A percentile compares a stretch with the other conserved stretches of the same genome.
These are phyloP conservation scores for Psilocybe sp. DNA, from an alignment of 768 basidiomycete species.

Conservation along the genomic window DNA sequence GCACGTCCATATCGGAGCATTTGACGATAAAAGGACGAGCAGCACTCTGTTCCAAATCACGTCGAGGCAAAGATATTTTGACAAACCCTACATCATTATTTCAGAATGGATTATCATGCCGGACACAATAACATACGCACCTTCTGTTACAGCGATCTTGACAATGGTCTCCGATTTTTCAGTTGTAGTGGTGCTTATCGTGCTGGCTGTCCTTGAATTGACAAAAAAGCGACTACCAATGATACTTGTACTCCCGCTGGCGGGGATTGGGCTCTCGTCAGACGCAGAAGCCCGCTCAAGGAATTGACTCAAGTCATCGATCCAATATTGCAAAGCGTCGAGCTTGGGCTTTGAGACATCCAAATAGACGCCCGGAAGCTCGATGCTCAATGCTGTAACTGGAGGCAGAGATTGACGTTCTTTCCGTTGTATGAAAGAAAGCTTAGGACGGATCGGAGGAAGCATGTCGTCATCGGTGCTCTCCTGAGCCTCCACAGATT, in stretches of 20 bases:
- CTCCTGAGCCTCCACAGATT: slow-evolving; percentile 7
- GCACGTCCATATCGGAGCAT: slow-evolving; percentile 59
- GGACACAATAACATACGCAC: slow-evolving; percentile 28
- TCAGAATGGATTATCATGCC: not conserved
- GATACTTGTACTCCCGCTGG: slow-evolving; percentile 56
- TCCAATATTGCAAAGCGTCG: slow-evolving; percentile 83
- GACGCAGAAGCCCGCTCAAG: slow-evolving; percentile 43
- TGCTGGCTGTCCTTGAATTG: slow-evolving; percentile 46
- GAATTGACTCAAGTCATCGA: slow-evolving; percentile 81
- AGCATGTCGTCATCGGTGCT: not conserved
- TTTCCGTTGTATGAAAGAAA: no score
- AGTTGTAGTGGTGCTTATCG: slow-evolving; percentile 22
- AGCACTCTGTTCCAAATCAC: slow-evolving; percentile 18
- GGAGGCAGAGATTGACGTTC: slow-evolving; percentile 2
- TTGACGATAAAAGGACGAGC: slow-evolving; percentile 52
- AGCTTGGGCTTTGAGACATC: slow-evolving; percentile 61
- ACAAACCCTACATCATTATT: slow-evolving; percentile 26
- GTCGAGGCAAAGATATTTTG: slow-evolving; percentile 50
- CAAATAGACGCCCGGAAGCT: slow-evolving; percentile 63
- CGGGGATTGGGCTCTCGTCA: slow-evolving; percentile 23
- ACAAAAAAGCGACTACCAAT: slow-evolving; percentile 81
- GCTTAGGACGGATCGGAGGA: no score
- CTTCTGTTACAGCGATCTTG: slow-evolving; percentile 37
- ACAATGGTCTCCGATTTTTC: slow-evolving; percentile 42
- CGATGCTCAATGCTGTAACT: slow-evolving; percentile 28